Conservation (phyloP, 345 rosid genomes). For the Toxicodendron radicans region DNA sequence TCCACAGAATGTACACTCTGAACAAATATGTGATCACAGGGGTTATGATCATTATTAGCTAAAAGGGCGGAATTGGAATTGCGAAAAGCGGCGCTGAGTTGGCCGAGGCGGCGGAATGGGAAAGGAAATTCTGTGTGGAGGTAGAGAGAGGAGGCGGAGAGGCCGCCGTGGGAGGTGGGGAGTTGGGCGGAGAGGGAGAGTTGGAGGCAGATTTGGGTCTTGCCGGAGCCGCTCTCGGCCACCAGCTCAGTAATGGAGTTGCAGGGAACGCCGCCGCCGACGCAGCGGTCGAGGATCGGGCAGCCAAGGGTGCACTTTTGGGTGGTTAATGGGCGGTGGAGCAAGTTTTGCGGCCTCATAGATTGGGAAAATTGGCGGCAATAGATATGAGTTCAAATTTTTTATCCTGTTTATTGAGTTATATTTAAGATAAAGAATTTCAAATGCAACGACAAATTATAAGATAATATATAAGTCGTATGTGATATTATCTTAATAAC, state of each 20-base stretch:
- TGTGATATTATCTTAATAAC: too few species aligned
- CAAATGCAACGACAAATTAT: too few species aligned
- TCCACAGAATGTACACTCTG: slow-evolving; percentile 61
- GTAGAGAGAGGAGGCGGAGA: slow-evolving; percentile 68
- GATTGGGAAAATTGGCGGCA: neutral
- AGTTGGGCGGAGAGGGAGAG: slow-evolving; percentile 74
- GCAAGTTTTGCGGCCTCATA: slow-evolving; percentile 51
- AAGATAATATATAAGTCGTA: too few species aligned
- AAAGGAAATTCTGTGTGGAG: slow-evolving; percentile 80
- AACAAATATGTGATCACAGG: slow-evolving; percentile 56
- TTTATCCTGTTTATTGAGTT: neutral
- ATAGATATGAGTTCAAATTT: neutral
- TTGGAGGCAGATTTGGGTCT: slow-evolving; percentile 90
- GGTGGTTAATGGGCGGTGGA: slow-evolving; percentile 21
- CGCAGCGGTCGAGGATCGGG: slow-evolving; percentile 54
- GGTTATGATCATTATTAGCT: slow-evolving; percentile 35
- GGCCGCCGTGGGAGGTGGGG: slow-evolving; percentile 72
- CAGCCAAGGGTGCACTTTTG: slow-evolving; percentile 69
- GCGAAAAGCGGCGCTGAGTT: slow-evolving; percentile 47
- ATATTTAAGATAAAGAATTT: too few species aligned
- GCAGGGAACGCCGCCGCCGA: slow-evolving; percentile 79
- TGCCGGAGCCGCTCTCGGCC: slow-evolving; percentile 85
- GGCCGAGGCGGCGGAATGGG: slow-evolving; percentile 74
- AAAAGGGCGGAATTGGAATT: slow-evolving; percentile 33
- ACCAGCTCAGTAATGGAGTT: slow-evolving; percentile 73